phyloP scores from a whole-genome alignment of 1,284 basidiomycete genomes.

The Rhodotorula mucilaginosa region DNA sequence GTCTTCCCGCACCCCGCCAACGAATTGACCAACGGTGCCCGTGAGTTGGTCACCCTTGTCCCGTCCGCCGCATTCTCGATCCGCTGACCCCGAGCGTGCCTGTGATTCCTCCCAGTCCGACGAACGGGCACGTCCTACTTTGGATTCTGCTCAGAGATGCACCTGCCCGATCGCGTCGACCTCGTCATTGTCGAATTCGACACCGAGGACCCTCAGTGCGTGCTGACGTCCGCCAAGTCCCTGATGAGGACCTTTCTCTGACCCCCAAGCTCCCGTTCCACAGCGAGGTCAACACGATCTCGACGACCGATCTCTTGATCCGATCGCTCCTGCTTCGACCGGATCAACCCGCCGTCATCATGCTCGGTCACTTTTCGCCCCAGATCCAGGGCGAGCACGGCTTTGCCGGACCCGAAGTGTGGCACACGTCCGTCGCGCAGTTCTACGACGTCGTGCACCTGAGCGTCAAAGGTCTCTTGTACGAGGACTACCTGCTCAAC shows the following conservation, averaged over 20 bases:
- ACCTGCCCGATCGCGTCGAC: constrained; percentile 86
- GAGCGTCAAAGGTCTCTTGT: constrained; percentile 75
- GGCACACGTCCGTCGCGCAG: constrained; percentile 82
- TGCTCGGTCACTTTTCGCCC: constrained; percentile 87
- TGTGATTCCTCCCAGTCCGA: constrained; percentile 55
- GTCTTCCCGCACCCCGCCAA: constrained; percentile 92
- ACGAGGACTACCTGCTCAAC: constrained; percentile 73
- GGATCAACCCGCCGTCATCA: constrained; percentile 81
- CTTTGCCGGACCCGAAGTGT: constrained; percentile 80
- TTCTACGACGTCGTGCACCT: constrained; percentile 94
- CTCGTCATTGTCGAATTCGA: constrained; percentile 91
- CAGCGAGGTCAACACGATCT: constrained; percentile 69
- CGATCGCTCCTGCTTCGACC: constrained; percentile 82
- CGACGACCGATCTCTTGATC: constrained; percentile 84
- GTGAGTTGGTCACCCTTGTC: constrained; percentile 36
- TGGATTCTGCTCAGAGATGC: constrained; percentile 83
- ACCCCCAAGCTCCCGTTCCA: not conserved
- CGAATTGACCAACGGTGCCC: constrained; percentile 88
- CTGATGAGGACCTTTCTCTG: not conserved
- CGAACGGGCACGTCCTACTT: constrained; percentile 87
- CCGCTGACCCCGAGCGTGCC: not conserved
- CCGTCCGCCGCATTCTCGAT: not conserved
- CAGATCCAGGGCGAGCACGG: constrained; percentile 74
- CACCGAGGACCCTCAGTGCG: constrained; percentile 77
- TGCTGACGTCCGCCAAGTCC: not conserved